Base-by-base conservation (phyloP, 306 rosid genomes). In the Fragaria iinumae region DNA sequence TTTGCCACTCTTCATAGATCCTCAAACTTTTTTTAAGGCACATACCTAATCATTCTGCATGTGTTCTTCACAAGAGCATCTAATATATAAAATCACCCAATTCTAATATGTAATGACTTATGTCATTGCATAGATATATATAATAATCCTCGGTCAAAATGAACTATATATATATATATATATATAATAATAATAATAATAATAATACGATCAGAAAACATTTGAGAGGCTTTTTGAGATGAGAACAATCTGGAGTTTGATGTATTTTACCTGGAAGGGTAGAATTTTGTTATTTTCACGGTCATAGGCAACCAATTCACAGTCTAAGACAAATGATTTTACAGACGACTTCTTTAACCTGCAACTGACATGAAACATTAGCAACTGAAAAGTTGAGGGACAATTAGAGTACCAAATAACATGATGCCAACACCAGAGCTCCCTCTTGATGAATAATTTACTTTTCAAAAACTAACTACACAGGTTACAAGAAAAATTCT, bases 231-330 rank as follows among this genome's bases (percentile, higher is more conserved):
- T 53, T 55, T 39, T 2, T 21, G 76, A 56, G 45, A 52, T 17
- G 2, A 52, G 17, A 6, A 38, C 55, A 53, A 7, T 53, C 52
- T 7, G 55, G 41, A 39, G 29, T 17, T 29, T n/a, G 68, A 80
- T 66, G 71, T 52, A 66, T 9, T 21, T 69, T 89, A 92, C 99
- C 97, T 92, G 97, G 83, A 95, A 95, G 53, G 99, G 91, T 29
- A 78, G 88, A 83, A 95, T 92, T 77, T 80, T 84, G 69, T 85
- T 80, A 17, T 84, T 83, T 76, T 34, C 83, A 76, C 90, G 93
- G 64, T 95, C 88, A 83, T 92, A 95, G 67, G 93, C 99, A 86
- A 92, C 99, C 75, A 95, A 79, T 86, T 95, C 97, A 79, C 99
- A 92, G 77, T 95, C 97, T 76, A 95, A 89, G 77, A 95, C 83